These are phyloP conservation scores for Umbelopsis vinacea DNA, from an alignment of 192 early-diverging fungal species.

Conservation along the genomic window DNA sequence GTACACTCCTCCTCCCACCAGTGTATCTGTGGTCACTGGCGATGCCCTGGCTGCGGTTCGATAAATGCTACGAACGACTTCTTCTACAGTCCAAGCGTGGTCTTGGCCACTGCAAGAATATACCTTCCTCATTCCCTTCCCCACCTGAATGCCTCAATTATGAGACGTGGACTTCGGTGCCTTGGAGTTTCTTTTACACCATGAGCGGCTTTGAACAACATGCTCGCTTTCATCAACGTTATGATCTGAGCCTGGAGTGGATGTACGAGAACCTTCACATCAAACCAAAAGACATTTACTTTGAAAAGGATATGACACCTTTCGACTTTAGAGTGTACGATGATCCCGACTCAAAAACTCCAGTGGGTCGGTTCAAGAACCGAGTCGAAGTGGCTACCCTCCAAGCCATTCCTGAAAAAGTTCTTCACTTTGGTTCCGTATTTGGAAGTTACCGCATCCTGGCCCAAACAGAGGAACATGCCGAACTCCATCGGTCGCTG, in stretches of 20 bases:
- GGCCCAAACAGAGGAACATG: constrained; percentile 49
- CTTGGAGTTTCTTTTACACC: constrained; percentile 61
- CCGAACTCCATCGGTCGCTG: constrained; percentile 41
- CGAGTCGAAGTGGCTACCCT: constrained; percentile 43
- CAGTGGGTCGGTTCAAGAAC: constrained; percentile 45
- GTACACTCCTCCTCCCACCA: constrained; percentile 54
- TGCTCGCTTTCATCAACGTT: constrained; percentile 44
- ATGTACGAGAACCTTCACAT: constrained; percentile 48
- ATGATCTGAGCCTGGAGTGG: constrained; percentile 58
- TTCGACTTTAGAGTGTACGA: constrained; percentile 64
- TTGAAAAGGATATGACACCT: constrained; percentile 48
- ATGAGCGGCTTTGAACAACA: constrained; percentile 42
- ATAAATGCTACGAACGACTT: constrained; percentile 53
- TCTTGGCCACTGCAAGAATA: constrained; percentile 49
- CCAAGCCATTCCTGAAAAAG: constrained; percentile 29
- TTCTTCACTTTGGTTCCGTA: constrained; percentile 60
- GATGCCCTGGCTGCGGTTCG: constrained; percentile 53
- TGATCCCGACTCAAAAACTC: constrained; percentile 41
- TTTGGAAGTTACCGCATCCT: constrained; percentile 54
- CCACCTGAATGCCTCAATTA: constrained; percentile 63
- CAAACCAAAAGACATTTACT: constrained; percentile 47
- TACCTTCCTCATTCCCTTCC: constrained; percentile 44
- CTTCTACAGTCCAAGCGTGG: constrained; percentile 57
- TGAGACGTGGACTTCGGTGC: constrained; percentile 54
- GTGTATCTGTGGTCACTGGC: constrained; percentile 55